These are phyloP conservation scores for Ustilago trichophora DNA, from an alignment of 1,284 basidiomycete genomes.

Conservation along the genomic window DNA sequence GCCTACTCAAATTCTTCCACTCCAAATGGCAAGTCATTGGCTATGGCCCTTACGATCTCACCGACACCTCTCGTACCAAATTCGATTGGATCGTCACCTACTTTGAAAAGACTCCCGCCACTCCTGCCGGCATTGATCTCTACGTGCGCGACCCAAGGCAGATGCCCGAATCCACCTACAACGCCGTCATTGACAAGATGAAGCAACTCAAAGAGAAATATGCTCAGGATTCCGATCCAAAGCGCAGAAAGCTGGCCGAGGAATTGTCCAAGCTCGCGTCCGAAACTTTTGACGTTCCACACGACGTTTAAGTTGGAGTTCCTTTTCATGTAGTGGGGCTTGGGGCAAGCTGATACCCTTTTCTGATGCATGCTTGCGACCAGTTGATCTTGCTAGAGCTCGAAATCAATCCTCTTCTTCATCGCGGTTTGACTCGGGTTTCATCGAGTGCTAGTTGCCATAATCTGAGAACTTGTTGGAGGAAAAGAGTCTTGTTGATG, in stretches of 20 bases:
- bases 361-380: conserved; percentile 1
- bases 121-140: conserved; percentile 40
- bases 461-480: too few relatives aligned
- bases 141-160: conserved; percentile 37
- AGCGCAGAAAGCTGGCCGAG: conserved; percentile 21
- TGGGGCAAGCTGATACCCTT: conserved; percentile 6
- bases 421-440: too few relatives aligned
- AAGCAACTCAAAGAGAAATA: conserved; percentile 24
- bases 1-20: conserved; percentile 42
- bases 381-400: too few relatives aligned
- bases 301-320: conserved; percentile 15
- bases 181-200: conserved; percentile 24
- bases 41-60: conserved; percentile 45
- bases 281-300: conserved; percentile 33
- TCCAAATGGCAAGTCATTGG: conserved; percentile 49
- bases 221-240: conserved; percentile 15
- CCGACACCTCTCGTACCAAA: conserved; percentile 22
- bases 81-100: conserved; percentile 49
- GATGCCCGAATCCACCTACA: conserved; percentile 29
- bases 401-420: too few relatives aligned
- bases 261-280: conserved; percentile 33
- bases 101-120: conserved; percentile 46
- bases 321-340: neutral
- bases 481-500: neutral
- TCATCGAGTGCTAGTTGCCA: too few relatives aligned